These are phyloP conservation scores for Pezicula radicicola DNA, from an alignment of 2,329 filamentous ascomycete species.

Conservation along the genomic window DNA sequence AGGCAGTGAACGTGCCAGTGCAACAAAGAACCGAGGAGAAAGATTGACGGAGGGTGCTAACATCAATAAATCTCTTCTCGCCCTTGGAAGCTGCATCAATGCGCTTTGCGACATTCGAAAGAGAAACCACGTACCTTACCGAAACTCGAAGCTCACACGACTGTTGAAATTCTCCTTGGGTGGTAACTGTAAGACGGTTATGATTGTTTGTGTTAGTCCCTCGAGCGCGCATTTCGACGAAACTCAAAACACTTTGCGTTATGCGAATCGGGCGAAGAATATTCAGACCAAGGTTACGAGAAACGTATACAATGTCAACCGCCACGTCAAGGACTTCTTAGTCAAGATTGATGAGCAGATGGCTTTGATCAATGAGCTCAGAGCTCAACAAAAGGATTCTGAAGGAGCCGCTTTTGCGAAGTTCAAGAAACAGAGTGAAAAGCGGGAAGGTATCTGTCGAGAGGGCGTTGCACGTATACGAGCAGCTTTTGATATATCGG, in stretches of 20 bases:
- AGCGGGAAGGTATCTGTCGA: conserved; percentile 69
- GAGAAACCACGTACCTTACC: conserved; percentile 91
- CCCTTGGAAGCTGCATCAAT: conserved; percentile 96
- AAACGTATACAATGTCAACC: conserved; percentile 98
- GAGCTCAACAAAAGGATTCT: conserved; percentile 86
- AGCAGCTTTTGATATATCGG: conserved; percentile 78
- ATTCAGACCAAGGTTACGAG: conserved; percentile 99
- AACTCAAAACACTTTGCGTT: conserved; percentile 95
- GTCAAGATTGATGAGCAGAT: conserved; percentile 99
- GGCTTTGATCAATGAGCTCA: conserved; percentile 92
- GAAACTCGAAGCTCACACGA: conserved; percentile 95
- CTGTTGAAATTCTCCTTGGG: conserved; percentile 95
- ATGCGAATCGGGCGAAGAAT: conserved; percentile 97
- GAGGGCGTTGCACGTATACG: conserved; percentile 82
- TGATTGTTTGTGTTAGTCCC: conserved; percentile 98
- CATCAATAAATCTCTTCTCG: conserved; percentile 97
- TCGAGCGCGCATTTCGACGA: conserved; percentile 97
- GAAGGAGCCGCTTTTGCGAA: conserved; percentile 81
- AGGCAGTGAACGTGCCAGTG: conserved; percentile 91
- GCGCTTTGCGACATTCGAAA: conserved; percentile 91
- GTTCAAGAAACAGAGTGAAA: conserved; percentile 86
- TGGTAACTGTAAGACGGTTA: conserved; percentile 97
- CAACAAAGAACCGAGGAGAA: conserved; percentile 94
- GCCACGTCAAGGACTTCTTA: conserved; percentile 97
- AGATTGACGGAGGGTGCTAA: conserved; percentile 91